Percentiles rank a stretch among this genome's conserved stretches.
Evolutionary conservation across 257 asterid genomes (phyloP).

Genomic region (Petrea volubilis): DNA sequence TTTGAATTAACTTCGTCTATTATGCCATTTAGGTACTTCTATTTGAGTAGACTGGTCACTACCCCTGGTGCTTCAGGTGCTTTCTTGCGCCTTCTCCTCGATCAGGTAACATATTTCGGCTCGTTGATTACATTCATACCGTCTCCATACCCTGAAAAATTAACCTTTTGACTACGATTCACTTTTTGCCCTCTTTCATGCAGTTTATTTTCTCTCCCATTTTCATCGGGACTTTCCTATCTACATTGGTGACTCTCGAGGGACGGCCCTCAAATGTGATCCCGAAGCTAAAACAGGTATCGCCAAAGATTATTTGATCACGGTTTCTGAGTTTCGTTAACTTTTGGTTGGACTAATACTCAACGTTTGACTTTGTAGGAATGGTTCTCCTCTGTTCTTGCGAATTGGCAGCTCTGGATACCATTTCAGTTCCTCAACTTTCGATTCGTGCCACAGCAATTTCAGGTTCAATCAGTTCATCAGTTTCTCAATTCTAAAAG

Average conservation of each 20-base stretch:
- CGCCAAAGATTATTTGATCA: neutral
- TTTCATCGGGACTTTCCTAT: conserved; percentile 67
- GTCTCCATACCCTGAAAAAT: neutral
- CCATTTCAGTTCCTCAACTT: conserved; percentile 96
- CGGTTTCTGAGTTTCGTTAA: neutral
- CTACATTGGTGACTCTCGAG: conserved; percentile 67
- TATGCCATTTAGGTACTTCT: conserved; percentile 56
- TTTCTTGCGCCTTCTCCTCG: conserved; percentile 68
- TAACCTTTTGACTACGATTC: neutral
- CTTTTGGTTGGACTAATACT: neutral
- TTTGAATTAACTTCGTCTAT: conserved; percentile 17
- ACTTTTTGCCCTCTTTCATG: conserved; percentile 13
- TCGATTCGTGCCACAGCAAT: conserved; percentile 90
- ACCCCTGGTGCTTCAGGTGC: conserved; percentile 73
- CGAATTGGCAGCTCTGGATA: conserved; percentile 96
- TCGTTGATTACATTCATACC: neutral
- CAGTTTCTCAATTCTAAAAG: neutral
- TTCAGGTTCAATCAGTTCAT: conserved; percentile 65
- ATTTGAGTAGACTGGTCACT: conserved; percentile 70
- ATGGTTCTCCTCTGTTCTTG: conserved; percentile 90
- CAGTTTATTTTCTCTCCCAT: conserved; percentile 83
- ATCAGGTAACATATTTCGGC: conserved; percentile 58
- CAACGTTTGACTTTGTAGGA: conserved; percentile 43
- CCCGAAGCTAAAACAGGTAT: conserved; percentile 89
- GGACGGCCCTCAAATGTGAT: conserved; percentile 65